A percentile compares a stretch with the other conserved stretches of the same genome.
Conservation (phyloP, 768 basidiomycete genomes). For the Scleroderma bovista region DNA sequence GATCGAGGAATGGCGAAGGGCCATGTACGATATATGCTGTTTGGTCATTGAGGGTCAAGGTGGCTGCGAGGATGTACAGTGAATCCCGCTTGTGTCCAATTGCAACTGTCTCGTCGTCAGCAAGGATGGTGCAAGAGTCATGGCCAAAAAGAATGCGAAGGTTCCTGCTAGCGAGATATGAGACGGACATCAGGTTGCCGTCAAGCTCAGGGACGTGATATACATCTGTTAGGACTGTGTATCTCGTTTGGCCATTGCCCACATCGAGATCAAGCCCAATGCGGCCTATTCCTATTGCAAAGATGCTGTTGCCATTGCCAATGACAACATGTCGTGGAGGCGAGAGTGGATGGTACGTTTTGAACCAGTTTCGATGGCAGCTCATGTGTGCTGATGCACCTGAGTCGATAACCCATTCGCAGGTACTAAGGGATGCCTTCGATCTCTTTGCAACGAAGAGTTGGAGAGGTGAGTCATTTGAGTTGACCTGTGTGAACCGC, state of each 20-base stretch:
- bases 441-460: constrained; percentile 2
- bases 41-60: neutral
- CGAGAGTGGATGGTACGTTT: neutral
- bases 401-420: constrained; percentile 2
- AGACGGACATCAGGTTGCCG: constrained; percentile 16
- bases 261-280: neutral
- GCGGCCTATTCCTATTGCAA: neutral
- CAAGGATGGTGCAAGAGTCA: neutral
- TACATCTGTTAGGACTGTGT: constrained; percentile 1
- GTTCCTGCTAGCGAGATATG: constrained; percentile 1
- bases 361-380: neutral
- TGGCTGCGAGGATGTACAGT: constrained; percentile 3
- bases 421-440: neutral
- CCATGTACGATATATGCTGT: neutral
- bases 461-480: neutral
- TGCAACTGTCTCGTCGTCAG: neutral
- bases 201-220: constrained; percentile 5
- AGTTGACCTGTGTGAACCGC: neutral
- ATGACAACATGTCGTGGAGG: neutral
- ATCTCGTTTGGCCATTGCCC: neutral
- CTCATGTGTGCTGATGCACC: constrained; percentile 2
- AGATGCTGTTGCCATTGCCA: constrained; percentile 1
- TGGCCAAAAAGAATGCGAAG: neutral
- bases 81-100: neutral
- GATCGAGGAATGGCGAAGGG: neutral